A percentile compares a stretch with the other conserved stretches of the same genome.
Conservation (phyloP, 2,329 filamentous ascomycete genomes). For the Xylaria multiplex region DNA sequence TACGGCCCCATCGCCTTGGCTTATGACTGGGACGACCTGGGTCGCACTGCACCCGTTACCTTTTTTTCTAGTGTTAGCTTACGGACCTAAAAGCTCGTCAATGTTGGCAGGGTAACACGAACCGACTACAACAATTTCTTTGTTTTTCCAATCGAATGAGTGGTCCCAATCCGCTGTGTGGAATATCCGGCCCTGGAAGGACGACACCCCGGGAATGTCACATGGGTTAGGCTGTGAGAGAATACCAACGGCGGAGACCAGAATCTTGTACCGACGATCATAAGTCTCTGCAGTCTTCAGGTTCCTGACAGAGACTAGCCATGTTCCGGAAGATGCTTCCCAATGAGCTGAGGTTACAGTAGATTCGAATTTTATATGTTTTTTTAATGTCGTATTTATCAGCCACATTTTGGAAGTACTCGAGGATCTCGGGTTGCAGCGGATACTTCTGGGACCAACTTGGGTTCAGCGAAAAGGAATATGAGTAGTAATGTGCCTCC, state of each 20-base stretch:
- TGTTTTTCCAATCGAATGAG: constrained; percentile 29
- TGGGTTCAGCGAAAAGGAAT: constrained; percentile 30
- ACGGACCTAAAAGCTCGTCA: neutral
- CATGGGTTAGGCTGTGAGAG: constrained; percentile 26
- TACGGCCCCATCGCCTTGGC: constrained; percentile 19
- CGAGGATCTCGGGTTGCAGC: constrained; percentile 32
- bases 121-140: constrained; percentile 32
- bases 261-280: constrained; percentile 29
- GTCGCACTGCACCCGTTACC: constrained; percentile 34
- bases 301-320: constrained; percentile 29
- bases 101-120: neutral
- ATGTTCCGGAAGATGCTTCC: constrained; percentile 27
- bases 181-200: constrained; percentile 28
- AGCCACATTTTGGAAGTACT: constrained; percentile 24
- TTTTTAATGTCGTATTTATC: constrained; percentile 26
- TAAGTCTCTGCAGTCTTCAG: constrained; percentile 25
- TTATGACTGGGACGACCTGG: constrained; percentile 27
- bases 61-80: constrained; percentile 12
- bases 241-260: constrained; percentile 27
- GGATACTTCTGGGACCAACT: constrained; percentile 32
- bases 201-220: constrained; percentile 21
- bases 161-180: constrained; percentile 33
- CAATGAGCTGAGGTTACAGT: constrained; percentile 22
- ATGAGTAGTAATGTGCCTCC: constrained; percentile 24
- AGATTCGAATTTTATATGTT: constrained; percentile 22